phyloP scores from a whole-genome alignment of 164 flowering plant species.

The Aristolochia fimbriata region DNA sequence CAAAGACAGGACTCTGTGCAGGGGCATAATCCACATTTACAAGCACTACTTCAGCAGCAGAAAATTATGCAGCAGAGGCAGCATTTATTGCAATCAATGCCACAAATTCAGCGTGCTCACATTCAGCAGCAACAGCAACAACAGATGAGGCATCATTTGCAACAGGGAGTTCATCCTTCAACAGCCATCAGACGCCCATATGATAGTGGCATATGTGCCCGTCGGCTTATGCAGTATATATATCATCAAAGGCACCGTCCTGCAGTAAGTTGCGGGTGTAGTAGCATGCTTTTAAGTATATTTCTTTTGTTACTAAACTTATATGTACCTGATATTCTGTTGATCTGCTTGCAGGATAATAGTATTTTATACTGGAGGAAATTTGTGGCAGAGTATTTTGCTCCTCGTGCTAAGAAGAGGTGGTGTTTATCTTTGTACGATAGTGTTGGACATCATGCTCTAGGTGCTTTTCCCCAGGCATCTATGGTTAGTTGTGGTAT shows the following conservation, averaged over 20 bases:
- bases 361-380: constrained; percentile 86
- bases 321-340: no score
- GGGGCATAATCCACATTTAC: constrained; percentile 67
- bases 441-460: constrained; percentile 86
- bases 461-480: constrained; percentile 92
- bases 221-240: constrained; percentile 86
- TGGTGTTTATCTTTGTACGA: constrained; percentile 94
- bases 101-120: constrained; percentile 61
- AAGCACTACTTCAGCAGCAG: constrained; percentile 77
- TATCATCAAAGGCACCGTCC: constrained; percentile 91
- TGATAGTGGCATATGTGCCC: constrained; percentile 85
- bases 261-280: constrained; percentile 38
- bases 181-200: constrained; percentile 50
- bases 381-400: constrained; percentile 82
- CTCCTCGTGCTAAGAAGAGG: constrained; percentile 93
- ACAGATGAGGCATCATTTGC: constrained; percentile 58
- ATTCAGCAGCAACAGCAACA: constrained; percentile 63
- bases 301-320: background rate
- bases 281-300: background rate
- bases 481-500: constrained; percentile 50
- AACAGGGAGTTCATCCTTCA: constrained; percentile 46
- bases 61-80: constrained; percentile 36
- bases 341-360: constrained; percentile 48
- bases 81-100: constrained; percentile 66
- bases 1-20: constrained; percentile 73